A percentile compares a stretch with the other conserved stretches of the same genome.
Conservation (phyloP, 2,329 filamentous ascomycete species). For the Colletotrichum chlorophyti region DNA sequence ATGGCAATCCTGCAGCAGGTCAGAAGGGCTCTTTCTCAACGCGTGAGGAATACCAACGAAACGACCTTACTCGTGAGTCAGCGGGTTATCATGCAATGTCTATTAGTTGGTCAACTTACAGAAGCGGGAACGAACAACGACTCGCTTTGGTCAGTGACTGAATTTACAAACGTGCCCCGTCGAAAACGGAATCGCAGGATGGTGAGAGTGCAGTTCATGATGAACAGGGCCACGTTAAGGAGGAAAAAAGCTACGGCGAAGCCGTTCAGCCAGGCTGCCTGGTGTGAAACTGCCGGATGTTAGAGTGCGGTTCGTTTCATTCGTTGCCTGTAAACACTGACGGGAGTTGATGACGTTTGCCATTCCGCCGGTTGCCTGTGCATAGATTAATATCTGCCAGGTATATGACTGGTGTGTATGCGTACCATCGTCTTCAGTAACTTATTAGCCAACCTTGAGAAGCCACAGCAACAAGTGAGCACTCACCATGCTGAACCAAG, state of each 20-base stretch:
- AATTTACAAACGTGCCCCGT: conserved; percentile 73
- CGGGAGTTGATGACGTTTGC: conserved; percentile 61
- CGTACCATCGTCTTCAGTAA: conserved; percentile 42
- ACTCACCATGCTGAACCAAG: conserved; percentile 72
- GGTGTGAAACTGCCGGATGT: conserved; percentile 55
- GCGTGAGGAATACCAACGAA: too few species aligned
- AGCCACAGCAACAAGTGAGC: neutral
- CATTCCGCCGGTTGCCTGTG: conserved; percentile 61
- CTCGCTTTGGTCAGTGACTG: conserved; percentile 79
- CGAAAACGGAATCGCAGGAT: conserved; percentile 72
- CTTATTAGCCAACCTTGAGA: conserved; percentile 31
- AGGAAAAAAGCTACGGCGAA: conserved; percentile 68
- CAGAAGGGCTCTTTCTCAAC: too few species aligned
- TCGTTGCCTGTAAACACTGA: conserved; percentile 57
- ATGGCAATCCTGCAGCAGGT: conserved; percentile 70
- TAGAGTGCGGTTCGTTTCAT: conserved; percentile 63
- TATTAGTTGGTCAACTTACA: too few species aligned
- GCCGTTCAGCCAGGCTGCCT: conserved; percentile 60
- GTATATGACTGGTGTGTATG: neutral
- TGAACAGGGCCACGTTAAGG: conserved; percentile 68
- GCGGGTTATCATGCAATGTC: too few species aligned
- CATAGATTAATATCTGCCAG: neutral
- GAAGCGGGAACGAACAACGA: conserved; percentile 78
- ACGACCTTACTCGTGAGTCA: conserved; percentile 52
- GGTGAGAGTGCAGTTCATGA: conserved; percentile 69